Conservation (phyloP, 73 alveolate genomes). For the Paramecium pentaurelia region DNA sequence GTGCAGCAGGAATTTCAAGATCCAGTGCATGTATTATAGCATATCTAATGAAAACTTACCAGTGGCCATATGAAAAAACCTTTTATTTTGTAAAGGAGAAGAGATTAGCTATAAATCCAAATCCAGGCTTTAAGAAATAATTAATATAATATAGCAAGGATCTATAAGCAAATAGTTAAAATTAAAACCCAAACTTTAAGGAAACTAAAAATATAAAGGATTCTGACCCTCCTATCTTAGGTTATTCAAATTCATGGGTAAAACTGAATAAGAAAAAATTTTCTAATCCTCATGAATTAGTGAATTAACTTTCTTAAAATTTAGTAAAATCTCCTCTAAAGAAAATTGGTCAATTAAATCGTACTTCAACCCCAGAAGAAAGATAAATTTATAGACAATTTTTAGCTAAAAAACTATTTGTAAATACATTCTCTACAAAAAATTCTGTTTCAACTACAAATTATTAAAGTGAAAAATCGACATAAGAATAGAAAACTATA, state of each 20-base stretch:
- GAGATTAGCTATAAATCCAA: slow-evolving; percentile 69
- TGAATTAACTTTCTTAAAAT: neutral
- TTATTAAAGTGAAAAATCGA: neutral
- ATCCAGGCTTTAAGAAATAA: slow-evolving; percentile 65
- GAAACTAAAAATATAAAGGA: neutral
- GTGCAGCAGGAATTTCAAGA: slow-evolving; percentile 73
- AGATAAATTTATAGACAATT: neutral
- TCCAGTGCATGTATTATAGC: slow-evolving; percentile 66
- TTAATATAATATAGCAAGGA: slow-evolving; percentile 66
- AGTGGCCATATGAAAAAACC: slow-evolving; percentile 62
- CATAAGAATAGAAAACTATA: neutral
- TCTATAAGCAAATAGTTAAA: neutral
- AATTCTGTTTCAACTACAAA: neutral
- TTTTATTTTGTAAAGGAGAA: slow-evolving; percentile 60
- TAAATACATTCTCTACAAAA: neutral
- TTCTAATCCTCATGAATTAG: neutral
- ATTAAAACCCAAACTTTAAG: neutral
- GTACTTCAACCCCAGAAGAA: slow-evolving; percentile 9
- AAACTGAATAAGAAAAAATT: neutral
- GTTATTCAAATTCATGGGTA: neutral
- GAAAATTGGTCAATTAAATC: neutral
- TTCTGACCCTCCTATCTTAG: neutral
- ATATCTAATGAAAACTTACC: slow-evolving; percentile 68
- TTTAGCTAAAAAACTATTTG: neutral
- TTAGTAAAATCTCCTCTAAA: neutral